Base-by-base conservation (phyloP, 2,329 filamentous ascomycete species). In the Fusarium sp. region DNA sequence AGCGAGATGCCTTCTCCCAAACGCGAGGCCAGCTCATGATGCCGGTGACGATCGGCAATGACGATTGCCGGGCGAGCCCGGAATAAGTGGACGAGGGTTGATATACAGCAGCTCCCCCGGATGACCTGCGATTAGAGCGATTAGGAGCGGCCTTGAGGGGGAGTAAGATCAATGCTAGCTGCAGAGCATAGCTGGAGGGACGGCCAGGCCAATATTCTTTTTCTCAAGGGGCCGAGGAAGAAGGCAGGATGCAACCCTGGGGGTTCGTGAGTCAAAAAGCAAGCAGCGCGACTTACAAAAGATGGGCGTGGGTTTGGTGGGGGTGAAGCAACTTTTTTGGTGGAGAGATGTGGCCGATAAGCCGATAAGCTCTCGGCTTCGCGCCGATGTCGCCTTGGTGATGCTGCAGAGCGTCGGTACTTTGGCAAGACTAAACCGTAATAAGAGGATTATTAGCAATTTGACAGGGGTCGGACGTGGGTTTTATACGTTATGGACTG, bases 21-120 rank as follows among this genome's bases (percentile, higher is more conserved):
- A 78, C 76, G 71, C 61, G 73, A 75, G 75, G 77, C 77, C 79
- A 77, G 68, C 76, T 80, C 83, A 84, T 84, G 72, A 64, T 71
- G 65, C 16, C 38, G 33, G 13, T 23, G n/a, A 40, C 62, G 72
- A 72, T 50, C 64, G 59, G 66, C 46, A 55, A 71, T 64, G 61
- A 60, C 58, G 58, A 49, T 63, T 50, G 29, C 55, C 46, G 57
- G 40, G 40, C 18, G 18, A 55, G 67, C 46, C 55, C 50, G 34
- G 40, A 56, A 67, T 55, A 56, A 58, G 27, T 62, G 54, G 42
- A 59, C 40, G 56, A 67, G 62, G 56, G 58, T 55, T 63, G 27
- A 46, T 54, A 23, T 34, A 36, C 44, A 61, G 46, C 20, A 67
- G 58, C 69, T 59, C 61, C 70, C 70, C 71, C 72, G 64, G 38